A percentile compares a stretch with the other conserved stretches of the same genome.
Conservation (phyloP, 345 rosid species). For the Salix exigua region DNA sequence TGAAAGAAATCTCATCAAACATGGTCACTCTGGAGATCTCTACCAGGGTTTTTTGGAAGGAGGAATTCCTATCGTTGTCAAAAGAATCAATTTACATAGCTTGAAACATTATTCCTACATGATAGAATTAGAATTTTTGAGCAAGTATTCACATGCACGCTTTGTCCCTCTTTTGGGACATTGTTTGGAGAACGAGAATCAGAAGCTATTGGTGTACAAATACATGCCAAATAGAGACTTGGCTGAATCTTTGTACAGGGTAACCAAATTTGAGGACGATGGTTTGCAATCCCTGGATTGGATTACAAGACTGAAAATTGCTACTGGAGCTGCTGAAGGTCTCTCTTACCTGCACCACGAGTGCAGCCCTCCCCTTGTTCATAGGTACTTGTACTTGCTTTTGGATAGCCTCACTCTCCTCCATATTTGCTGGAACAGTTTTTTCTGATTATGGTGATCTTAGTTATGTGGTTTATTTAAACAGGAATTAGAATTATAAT, state of each 20-base stretch:
- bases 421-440: background rate
- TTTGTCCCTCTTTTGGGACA: slow-evolving; percentile 30
- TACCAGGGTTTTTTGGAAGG: slow-evolving; percentile 21
- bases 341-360: slow-evolving; percentile 33
- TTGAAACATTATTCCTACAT: slow-evolving; percentile 9
- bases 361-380: slow-evolving; percentile 33
- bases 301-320: slow-evolving; percentile 34
- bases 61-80: slow-evolving; percentile 17
- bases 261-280: slow-evolving; percentile 10
- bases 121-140: slow-evolving; percentile 23
- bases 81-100: slow-evolving; percentile 12
- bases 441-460: slow-evolving; percentile 1
- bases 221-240: slow-evolving; percentile 28
- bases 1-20: slow-evolving; percentile 23
- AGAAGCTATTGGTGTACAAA: slow-evolving; percentile 27
- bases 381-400: slow-evolving; percentile 24
- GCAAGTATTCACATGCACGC: slow-evolving; percentile 22
- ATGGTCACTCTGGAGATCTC: slow-evolving; percentile 35
- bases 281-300: slow-evolving; percentile 24
- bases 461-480: background rate
- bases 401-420: slow-evolving; percentile 2
- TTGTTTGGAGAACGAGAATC: slow-evolving; percentile 25
- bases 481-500: background rate
- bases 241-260: slow-evolving; percentile 22
- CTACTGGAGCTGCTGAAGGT: slow-evolving; percentile 32